These are phyloP conservation scores for Verticillium nonalfalfae DNA, from an alignment of 2,329 filamentous ascomycete genomes.

Conservation along the genomic window DNA sequence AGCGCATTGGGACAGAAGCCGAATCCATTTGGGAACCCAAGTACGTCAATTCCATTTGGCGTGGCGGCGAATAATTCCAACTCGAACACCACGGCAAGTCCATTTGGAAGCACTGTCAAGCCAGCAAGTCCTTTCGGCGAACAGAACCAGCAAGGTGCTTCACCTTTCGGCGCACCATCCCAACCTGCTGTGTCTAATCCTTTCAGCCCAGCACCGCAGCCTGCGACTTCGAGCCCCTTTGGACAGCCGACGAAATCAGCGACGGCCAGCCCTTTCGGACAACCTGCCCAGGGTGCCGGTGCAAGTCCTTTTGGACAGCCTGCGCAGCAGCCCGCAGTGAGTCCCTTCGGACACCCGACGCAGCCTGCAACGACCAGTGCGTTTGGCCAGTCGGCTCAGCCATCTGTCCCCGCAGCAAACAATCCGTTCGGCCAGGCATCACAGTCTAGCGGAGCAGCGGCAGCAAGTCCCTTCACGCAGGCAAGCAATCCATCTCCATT, in stretches of 20 bases:
- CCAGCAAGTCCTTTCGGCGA: not conserved
- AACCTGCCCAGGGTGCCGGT: constrained; percentile 2
- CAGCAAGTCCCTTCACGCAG: constrained; percentile 23
- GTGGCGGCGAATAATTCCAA: not conserved
- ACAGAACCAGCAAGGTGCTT: constrained; percentile 2
- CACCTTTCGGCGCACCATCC: constrained; percentile 9
- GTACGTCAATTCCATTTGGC: constrained; percentile 16
- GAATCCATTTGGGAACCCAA: constrained; percentile 27
- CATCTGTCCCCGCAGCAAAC: constrained; percentile 1
- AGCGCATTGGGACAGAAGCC: constrained; percentile 27
- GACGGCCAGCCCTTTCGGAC: constrained; percentile 20
- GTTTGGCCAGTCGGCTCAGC: constrained; percentile 10
- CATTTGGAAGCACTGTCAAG: constrained; percentile 4
- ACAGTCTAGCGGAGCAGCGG: constrained; percentile 9
- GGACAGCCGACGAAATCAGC: constrained; percentile 7
- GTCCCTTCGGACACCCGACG: constrained; percentile 11
- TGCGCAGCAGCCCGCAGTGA: constrained; percentile 13
- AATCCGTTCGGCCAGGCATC: constrained; percentile 8
- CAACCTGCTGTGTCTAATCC: constrained; percentile 12
- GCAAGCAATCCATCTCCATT: constrained; percentile 18
- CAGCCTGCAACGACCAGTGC: constrained; percentile 12
- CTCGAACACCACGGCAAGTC: constrained; percentile 4
- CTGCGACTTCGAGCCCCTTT: constrained; percentile 3
- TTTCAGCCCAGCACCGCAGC: constrained; percentile 9
- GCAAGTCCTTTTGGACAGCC: constrained; percentile 10